Percentiles rank a stretch among this genome's conserved stretches.
Conservation (phyloP, 2,329 filamentous ascomycete genomes). For the Fusarium circinatum region DNA sequence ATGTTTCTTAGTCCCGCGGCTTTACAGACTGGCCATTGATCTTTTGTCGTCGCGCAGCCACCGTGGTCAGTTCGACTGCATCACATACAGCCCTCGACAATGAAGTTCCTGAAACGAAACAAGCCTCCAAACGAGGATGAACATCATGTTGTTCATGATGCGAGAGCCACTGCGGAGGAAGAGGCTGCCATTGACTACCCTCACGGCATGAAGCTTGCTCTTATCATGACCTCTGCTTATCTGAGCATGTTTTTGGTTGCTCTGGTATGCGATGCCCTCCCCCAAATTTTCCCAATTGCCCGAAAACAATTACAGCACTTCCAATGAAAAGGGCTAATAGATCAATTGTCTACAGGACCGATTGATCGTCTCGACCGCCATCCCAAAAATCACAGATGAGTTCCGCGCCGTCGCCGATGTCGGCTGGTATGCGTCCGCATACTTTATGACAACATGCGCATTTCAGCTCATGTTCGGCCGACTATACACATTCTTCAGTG, state of each 20-base stretch:
- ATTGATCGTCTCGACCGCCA: conserved; percentile 59
- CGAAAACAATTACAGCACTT: no score
- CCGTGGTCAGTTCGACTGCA: not conserved
- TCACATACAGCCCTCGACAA: not conserved
- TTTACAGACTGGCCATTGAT: not conserved
- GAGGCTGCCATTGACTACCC: not conserved
- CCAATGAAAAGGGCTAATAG: not conserved
- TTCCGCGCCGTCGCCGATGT: conserved; percentile 58
- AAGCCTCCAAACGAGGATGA: not conserved
- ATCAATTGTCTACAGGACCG: not conserved
- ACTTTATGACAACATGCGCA: conserved; percentile 54
- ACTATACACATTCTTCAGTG: conserved; percentile 57
- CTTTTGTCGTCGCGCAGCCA: not conserved
- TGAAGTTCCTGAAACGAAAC: not conserved
- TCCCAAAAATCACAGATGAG: conserved; percentile 60
- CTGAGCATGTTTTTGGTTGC: conserved; percentile 2
- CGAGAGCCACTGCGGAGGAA: not conserved
- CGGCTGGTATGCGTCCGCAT: conserved; percentile 65
- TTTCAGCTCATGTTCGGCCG: conserved; percentile 55
- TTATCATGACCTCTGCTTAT: conserved; percentile 6
- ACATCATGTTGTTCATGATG: not conserved
- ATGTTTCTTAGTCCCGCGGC: not conserved
- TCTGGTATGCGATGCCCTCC: not conserved
- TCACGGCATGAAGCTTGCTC: not conserved
- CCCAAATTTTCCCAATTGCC: not conserved